A percentile compares a stretch with the other conserved stretches of the same genome.
These are phyloP conservation scores for Coemansia sp. DNA, from an alignment of 192 early-diverging fungal species.

Conservation along the genomic window DNA sequence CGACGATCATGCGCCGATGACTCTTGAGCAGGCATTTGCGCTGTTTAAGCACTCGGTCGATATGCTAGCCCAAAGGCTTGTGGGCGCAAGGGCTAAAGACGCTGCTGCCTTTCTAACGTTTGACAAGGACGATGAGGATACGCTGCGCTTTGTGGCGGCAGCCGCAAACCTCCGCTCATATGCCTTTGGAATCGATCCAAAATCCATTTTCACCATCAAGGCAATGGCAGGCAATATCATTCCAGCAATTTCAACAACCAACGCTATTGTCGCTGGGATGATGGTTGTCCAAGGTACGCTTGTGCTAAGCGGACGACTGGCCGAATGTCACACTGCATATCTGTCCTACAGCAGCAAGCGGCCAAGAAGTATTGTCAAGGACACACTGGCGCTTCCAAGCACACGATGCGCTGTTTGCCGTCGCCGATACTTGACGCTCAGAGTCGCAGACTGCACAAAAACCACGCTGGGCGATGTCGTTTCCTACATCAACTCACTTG, in stretches of 20 bases:
- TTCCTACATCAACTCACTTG: conserved; percentile 40
- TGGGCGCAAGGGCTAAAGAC: neutral
- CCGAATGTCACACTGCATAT: conserved; percentile 58
- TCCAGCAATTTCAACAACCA: conserved; percentile 97
- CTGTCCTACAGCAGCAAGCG: conserved; percentile 62
- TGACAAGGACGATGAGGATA: conserved; percentile 94
- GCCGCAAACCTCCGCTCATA: conserved; percentile 84
- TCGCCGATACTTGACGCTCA: conserved; percentile 57
- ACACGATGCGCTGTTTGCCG: conserved; percentile 78
- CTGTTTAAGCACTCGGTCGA: conserved; percentile 67
- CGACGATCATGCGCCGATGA: conserved; percentile 72
- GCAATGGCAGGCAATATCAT: conserved; percentile 99
- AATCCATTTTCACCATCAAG: conserved; percentile 89
- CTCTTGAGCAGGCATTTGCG: conserved; percentile 65
- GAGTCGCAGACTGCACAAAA: conserved; percentile 60
- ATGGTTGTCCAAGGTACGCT: conserved; percentile 88
- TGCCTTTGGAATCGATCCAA: conserved; percentile 78
- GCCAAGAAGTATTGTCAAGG: conserved; percentile 63
- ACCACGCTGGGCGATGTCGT: conserved; percentile 74
- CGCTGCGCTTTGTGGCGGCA: conserved; percentile 94
- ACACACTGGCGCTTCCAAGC: conserved; percentile 68
- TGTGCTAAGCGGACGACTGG: conserved; percentile 50
- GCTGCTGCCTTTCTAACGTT: conserved; percentile 60
- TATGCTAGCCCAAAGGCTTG: conserved; percentile 18
- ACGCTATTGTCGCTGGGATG: conserved; percentile 93